Evolutionary conservation across 768 basidiomycete genomes (phyloP).

Genomic region (Rossbeevera mucosa): DNA sequence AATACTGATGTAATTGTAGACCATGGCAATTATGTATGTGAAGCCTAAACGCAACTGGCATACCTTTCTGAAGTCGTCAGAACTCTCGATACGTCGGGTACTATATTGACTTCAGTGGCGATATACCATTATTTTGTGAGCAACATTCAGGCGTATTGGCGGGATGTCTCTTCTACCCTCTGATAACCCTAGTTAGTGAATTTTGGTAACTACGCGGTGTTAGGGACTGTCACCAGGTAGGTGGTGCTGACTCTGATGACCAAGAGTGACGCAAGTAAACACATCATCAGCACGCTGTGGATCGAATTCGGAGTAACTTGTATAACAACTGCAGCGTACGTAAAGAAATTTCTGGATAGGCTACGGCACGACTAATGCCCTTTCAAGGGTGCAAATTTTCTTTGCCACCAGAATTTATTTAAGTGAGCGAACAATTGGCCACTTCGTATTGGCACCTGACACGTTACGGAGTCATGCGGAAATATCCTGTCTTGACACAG

Average conservation of each 20-base stretch:
- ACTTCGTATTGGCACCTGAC: neutral
- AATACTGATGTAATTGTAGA: neutral
- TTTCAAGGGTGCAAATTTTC: conserved; percentile 5
- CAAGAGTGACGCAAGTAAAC: neutral
- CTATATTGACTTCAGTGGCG: neutral
- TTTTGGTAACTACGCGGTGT: neutral
- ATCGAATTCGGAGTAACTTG: conserved; percentile 1
- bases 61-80: neutral
- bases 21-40: neutral
- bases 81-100: neutral
- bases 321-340: conserved; percentile 1
- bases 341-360: neutral
- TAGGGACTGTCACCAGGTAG: neutral
- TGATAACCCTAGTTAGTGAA: neutral
- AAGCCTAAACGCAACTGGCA: neutral
- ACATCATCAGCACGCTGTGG: neutral
- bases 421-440: neutral
- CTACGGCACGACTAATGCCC: neutral
- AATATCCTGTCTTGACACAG: conserved; percentile 1
- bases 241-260: neutral
- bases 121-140: conserved; percentile 6
- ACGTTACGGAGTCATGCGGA: neutral
- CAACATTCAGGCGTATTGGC: neutral
- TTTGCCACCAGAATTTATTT: conserved; percentile 6
- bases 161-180: neutral